Conservation (phyloP, 2,329 filamentous ascomycete genomes). For the Cordyceps javanica region DNA sequence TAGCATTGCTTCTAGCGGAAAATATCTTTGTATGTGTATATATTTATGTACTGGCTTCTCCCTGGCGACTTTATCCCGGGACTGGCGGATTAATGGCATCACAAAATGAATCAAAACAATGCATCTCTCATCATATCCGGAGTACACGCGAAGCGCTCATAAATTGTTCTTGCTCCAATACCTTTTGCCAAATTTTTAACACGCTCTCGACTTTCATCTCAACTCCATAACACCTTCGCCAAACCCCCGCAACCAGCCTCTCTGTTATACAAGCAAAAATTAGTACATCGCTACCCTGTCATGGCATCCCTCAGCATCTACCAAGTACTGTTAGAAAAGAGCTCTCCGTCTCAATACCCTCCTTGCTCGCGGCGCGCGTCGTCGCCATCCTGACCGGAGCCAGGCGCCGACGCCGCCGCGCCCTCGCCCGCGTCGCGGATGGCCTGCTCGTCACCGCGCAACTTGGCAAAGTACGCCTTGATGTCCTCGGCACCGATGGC, state of each 20-base stretch:
- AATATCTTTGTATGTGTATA: not conserved
- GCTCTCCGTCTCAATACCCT: conserved; percentile 38
- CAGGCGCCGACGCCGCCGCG: conserved; percentile 35
- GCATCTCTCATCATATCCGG: not conserved
- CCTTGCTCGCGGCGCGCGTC: conserved; percentile 44
- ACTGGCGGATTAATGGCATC: not conserved
- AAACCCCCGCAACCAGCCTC: not conserved
- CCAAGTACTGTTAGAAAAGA: not conserved
- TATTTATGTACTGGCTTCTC: not conserved
- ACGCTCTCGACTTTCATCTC: not conserved
- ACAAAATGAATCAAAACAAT: not conserved
- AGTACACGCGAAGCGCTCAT: not conserved
- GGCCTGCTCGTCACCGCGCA: conserved; percentile 78
- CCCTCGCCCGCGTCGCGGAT: conserved; percentile 57
- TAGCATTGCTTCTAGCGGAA: conserved; percentile 1
- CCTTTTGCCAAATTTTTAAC: not conserved
- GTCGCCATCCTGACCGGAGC: conserved; percentile 26
- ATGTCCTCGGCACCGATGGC: conserved; percentile 92
- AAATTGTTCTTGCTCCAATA: not conserved
- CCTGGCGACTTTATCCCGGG: not conserved
- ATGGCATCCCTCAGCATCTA: too few species aligned
- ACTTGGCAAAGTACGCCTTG: conserved; percentile 90
- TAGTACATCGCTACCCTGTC: not conserved
- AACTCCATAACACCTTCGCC: not conserved
- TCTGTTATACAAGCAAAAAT: conserved; percentile 5